A percentile compares a stretch with the other conserved stretches of the same genome.
Conservation (phyloP, 164 flowering plant genomes). For the Stephania japonica region DNA sequence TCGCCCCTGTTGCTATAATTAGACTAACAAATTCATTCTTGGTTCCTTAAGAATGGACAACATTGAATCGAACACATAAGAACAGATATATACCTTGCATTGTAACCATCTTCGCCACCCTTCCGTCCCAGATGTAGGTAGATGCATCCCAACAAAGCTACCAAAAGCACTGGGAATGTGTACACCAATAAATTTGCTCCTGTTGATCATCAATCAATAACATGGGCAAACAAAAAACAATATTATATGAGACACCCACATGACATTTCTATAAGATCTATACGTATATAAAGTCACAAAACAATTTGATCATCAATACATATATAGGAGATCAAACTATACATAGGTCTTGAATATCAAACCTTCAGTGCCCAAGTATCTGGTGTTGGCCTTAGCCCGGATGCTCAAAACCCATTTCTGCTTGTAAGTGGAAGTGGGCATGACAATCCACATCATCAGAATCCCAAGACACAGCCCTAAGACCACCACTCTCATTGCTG, state of each 20-base stretch:
- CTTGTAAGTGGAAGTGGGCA: constrained; percentile 43
- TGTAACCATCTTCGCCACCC: constrained; percentile 13
- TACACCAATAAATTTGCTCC: constrained; percentile 37
- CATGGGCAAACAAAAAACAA: neutral
- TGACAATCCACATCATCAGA: constrained; percentile 49
- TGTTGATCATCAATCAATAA: constrained; percentile 3
- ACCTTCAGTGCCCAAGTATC: constrained; percentile 67
- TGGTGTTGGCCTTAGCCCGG: constrained; percentile 26
- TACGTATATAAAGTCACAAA: neutral
- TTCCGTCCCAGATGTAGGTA: constrained; percentile 52
- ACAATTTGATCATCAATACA: neutral
- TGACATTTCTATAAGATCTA: neutral
- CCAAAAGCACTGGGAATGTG: constrained; percentile 49
- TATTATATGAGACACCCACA: too few species aligned
- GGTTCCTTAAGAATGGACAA: too few species aligned
- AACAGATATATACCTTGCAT: constrained; percentile 20
- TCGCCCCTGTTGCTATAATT: constrained; percentile 7
- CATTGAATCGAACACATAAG: too few species aligned
- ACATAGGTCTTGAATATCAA: neutral
- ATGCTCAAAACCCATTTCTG: constrained; percentile 35
- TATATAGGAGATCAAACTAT: neutral
- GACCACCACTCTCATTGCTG: constrained; percentile 16
- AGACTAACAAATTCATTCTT: neutral
- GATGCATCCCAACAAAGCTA: constrained; percentile 50
- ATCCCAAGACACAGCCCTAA: constrained; percentile 36